Base-by-base conservation (phyloP, 2,329 filamentous ascomycete genomes). In the Geosmithia morbida region DNA sequence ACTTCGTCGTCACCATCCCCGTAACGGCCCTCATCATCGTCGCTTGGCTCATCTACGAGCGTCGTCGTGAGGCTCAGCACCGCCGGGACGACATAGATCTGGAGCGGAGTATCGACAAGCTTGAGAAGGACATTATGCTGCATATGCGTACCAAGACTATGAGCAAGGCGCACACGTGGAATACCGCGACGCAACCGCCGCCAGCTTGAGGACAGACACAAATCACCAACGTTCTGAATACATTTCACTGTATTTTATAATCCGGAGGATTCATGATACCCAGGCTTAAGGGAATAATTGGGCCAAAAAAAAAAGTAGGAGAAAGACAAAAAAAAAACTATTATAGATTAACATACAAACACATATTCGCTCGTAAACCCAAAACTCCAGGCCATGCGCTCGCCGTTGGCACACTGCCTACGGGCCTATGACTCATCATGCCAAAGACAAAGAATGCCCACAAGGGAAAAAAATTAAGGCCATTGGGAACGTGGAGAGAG, bases 1-100 rank as follows among this genome's bases (percentile, higher is more conserved):
- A 81, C 62, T 81, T 81, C 52, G 75, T 65, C 51, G 69, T 81
- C 47, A 77, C 76, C 2, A 59, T 81, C 11, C 78, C 78, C 2
- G 53, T 80, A 46, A 82, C 78, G 0, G 56, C 70, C 2, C 26
- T 66, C 45, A 75, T 81, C 51, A 72, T 82, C 20, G 61, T 63
- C 2, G 56, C 64, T n/a, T 81, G 77, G 75, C 65, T 71, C 54
- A 64, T 66, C 51, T 73, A 74, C 56, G 75, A 79, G 55, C 63
- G 59, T 41, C 63, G 64, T 20, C 70, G 74, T 45, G 71, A 77
- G 60, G 62, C 57, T 48, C 59, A 63, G 52, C 74, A 74, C 53
- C 63, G 60, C 13, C 53, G 54, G 45, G 74, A 78, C 54, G 74
- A 79, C 51, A 53, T 55, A 22, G 68, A 74, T 46, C 65, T 78